phyloP scores from a whole-genome alignment of 1,139 yeast species.

The Tardiomyces digboiensis region DNA sequence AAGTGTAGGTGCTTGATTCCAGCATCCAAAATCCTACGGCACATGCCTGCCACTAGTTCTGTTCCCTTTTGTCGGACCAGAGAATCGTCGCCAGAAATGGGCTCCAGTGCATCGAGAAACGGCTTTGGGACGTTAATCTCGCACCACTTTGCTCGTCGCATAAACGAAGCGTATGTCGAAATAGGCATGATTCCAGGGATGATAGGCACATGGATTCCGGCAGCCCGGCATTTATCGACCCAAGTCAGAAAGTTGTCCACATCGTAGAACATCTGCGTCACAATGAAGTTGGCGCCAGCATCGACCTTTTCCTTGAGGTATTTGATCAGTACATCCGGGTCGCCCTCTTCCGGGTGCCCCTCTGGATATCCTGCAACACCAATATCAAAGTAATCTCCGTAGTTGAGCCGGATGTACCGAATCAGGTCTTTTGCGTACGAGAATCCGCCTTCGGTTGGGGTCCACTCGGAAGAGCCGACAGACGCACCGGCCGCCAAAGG shows the following conservation, averaged over 20 bases:
- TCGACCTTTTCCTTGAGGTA: conserved; percentile 78
- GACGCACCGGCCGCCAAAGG: conserved; percentile 40
- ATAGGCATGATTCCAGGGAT: conserved; percentile 99
- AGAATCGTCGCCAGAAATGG: conserved; percentile 84
- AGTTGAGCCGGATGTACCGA: conserved; percentile 52
- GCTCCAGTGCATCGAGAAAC: conserved; percentile 63
- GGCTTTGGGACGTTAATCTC: conserved; percentile 69
- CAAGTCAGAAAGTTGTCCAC: conserved; percentile 71
- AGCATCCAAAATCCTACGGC: conserved; percentile 60
- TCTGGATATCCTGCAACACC: conserved; percentile 97
- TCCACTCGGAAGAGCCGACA: conserved; percentile 40
- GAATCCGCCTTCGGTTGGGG: conserved; percentile 57
- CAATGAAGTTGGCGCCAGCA: conserved; percentile 91
- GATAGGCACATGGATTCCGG: conserved; percentile 79
- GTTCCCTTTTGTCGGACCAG: conserved; percentile 84
- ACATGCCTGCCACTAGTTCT: conserved; percentile 75
- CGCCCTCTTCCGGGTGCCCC: conserved; percentile 88
- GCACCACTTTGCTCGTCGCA: conserved; percentile 94
- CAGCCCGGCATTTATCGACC: conserved; percentile 63
- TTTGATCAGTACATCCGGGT: conserved; percentile 44
- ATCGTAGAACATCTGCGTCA: conserved; percentile 81
- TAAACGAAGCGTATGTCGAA: conserved; percentile 83
- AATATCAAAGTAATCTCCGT: conserved; percentile 72
- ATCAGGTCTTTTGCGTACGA: conserved; percentile 76
- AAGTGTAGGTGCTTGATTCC: conserved; percentile 79